Base-by-base conservation (phyloP, 331 rosid species). In the Rhamnella rubrinervis region DNA sequence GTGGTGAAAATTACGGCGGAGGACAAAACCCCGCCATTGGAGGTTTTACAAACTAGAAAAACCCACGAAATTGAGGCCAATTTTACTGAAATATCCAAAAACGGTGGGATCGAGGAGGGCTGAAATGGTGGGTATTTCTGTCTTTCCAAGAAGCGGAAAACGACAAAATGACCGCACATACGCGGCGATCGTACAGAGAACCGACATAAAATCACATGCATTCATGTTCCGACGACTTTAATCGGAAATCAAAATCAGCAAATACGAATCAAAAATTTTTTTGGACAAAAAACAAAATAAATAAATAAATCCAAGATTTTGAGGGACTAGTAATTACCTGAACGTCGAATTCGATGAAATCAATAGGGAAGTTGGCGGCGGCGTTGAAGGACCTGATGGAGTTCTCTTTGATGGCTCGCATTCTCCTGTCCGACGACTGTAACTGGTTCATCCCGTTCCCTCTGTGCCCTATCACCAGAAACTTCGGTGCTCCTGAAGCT, bases 381-480 rank as follows among this genome's bases (percentile, higher is more conserved):
- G 84, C 38, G 76, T 85, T 79, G 67, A 85, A 85, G 59, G 89
- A 85, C 21, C 31, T 15, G 67, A 85, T 85, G 31, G 89, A 76
- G 65, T 85, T 85, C 76, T 85, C 89, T 61, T 85, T 85, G 1
- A 85, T 51, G 57, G 81, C 81, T 44, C 41, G 79, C 86, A 82
- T 81, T 70, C 86, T 78, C 13, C 49, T 6, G 74, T 85, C 89
- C 3, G 86, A 20, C 20, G 86, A 81, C 68, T 84, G 86, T 28
- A 81, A 52, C 66, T 57, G 76, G 84, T 85, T 85, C 89, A 85
- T 85, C 19, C 89, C 89, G 47, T 59, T 68, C 44, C 89, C 89
- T 70, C 89, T 74, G 71, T 85, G 89, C 46, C 89, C 89, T 6
- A 85, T 82, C 67, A 85, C 79, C 14, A 74, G n/a, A 51, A 85